These are phyloP conservation scores for Rhodotorula sp. DNA, from an alignment of 1,284 basidiomycete species.

Conservation along the genomic window DNA sequence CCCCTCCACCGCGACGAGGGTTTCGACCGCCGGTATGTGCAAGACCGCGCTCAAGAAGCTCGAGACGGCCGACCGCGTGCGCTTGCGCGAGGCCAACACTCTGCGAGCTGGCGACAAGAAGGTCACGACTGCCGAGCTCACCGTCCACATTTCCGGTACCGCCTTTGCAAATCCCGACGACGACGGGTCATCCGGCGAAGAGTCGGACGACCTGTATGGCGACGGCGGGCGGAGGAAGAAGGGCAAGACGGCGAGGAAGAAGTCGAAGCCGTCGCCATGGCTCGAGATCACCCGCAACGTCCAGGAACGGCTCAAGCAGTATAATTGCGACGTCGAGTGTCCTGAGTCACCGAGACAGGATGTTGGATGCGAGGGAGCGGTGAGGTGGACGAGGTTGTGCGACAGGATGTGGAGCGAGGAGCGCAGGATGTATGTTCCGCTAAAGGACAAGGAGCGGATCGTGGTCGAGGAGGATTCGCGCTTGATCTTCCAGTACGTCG, in stretches of 20 bases:
- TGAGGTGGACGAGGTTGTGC: slow-evolving; percentile 36
- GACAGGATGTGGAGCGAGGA: slow-evolving; percentile 28
- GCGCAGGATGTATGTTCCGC: slow-evolving; percentile 13
- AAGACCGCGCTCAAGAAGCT: slow-evolving; percentile 22
- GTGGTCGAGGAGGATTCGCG: slow-evolving; percentile 36
- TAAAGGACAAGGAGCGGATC: slow-evolving; percentile 14
- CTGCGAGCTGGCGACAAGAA: slow-evolving; percentile 27
- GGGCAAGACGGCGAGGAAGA: slow-evolving; percentile 15
- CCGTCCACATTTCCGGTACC: slow-evolving; percentile 27
- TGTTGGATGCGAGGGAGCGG: slow-evolving; percentile 21
- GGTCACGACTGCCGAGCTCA: slow-evolving; percentile 27
- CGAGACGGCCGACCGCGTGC: slow-evolving; percentile 23
- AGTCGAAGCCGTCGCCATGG: slow-evolving; percentile 18
- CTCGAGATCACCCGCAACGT: slow-evolving; percentile 17
- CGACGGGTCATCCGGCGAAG: background rate
- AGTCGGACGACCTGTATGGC: background rate
- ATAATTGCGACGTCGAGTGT: slow-evolving; percentile 18
- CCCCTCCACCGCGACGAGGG: background rate
- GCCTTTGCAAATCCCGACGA: slow-evolving; percentile 7
- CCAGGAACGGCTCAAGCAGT: background rate
- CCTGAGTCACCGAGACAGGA: slow-evolving; percentile 11
- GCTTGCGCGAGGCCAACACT: slow-evolving; percentile 27
- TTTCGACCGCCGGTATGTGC: background rate
- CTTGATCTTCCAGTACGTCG: slow-evolving; percentile 31
- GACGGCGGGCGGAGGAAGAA: background rate